Percentiles rank a stretch among this genome's conserved stretches.
Conservation (phyloP, 73 alveolate genomes). For the Paramecium primaurelia region DNA sequence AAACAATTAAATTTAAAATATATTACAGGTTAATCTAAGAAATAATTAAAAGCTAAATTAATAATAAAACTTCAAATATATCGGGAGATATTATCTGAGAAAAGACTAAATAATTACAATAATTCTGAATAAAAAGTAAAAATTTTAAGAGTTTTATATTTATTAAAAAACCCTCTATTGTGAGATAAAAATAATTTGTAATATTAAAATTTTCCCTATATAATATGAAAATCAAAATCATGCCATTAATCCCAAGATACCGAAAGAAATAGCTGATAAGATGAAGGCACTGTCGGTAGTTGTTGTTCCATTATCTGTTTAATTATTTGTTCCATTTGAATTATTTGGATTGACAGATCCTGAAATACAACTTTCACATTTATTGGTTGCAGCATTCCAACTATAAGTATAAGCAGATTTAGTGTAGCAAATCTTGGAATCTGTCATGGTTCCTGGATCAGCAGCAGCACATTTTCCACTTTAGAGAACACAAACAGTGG, state of each 20-base stretch:
- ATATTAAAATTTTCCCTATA: background rate
- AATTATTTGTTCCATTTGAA: background rate
- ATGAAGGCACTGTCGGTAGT: background rate
- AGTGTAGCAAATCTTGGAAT: background rate
- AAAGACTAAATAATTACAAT: no score
- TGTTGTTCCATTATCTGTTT: background rate
- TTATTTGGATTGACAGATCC: background rate
- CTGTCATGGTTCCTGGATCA: background rate
- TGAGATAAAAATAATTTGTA: background rate
- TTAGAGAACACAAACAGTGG: background rate
- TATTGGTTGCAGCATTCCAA: slow-evolving; percentile 1
- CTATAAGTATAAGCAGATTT: background rate
- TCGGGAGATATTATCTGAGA: no score
- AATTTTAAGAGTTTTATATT: background rate
- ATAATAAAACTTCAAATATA: no score
- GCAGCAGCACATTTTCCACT: background rate
- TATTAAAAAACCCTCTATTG: no score
- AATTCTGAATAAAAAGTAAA: no score
- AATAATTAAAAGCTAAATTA: no score
- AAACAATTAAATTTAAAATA: no score
- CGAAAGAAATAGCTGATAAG: background rate
- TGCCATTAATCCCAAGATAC: background rate
- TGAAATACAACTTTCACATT: background rate
- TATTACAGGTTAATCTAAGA: no score
- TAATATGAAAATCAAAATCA: background rate